Evolutionary conservation across 306 rosid genomes (phyloP).

Genomic region (Begonia fuchsioides): DNA sequence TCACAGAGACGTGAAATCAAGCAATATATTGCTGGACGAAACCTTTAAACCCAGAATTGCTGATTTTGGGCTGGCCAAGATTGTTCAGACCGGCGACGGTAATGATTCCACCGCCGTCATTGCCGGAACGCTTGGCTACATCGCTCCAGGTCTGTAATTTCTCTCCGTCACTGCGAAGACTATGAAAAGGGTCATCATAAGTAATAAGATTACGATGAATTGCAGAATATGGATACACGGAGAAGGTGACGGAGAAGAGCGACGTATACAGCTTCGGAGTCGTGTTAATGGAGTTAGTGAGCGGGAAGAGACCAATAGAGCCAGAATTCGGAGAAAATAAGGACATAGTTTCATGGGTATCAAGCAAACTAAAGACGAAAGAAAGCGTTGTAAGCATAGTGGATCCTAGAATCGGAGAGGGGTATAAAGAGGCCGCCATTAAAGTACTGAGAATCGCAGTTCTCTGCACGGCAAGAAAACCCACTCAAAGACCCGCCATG

Average conservation of each 20-base stretch:
- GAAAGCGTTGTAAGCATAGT: no score
- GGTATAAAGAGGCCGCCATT: no score
- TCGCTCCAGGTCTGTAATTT: slow-evolving; percentile 56
- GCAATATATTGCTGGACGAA: slow-evolving; percentile 68
- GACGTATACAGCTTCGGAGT: slow-evolving; percentile 1
- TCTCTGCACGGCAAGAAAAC: no score
- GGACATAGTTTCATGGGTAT: neutral
- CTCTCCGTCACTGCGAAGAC: no score
- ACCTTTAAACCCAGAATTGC: slow-evolving; percentile 70
- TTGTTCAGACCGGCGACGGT: slow-evolving; percentile 40
- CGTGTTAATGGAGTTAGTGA: neutral
- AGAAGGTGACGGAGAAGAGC: neutral
- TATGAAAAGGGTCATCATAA: no score
- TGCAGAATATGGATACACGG: neutral
- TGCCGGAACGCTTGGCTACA: slow-evolving; percentile 84
- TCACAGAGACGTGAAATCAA: slow-evolving; percentile 81
- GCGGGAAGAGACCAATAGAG: slow-evolving; percentile 1
- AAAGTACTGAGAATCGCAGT: no score
- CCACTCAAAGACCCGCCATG: neutral
- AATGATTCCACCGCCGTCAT: slow-evolving; percentile 30
- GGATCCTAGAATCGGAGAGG: no score
- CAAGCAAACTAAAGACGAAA: neutral
- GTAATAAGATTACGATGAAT: no score
- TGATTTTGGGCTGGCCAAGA: slow-evolving; percentile 87
- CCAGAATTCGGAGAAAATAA: neutral